A percentile compares a stretch with the other conserved stretches of the same genome.
These are phyloP conservation scores for Allantophomopsis lycopodina DNA, from an alignment of 2,329 filamentous ascomycete genomes.

Conservation along the genomic window DNA sequence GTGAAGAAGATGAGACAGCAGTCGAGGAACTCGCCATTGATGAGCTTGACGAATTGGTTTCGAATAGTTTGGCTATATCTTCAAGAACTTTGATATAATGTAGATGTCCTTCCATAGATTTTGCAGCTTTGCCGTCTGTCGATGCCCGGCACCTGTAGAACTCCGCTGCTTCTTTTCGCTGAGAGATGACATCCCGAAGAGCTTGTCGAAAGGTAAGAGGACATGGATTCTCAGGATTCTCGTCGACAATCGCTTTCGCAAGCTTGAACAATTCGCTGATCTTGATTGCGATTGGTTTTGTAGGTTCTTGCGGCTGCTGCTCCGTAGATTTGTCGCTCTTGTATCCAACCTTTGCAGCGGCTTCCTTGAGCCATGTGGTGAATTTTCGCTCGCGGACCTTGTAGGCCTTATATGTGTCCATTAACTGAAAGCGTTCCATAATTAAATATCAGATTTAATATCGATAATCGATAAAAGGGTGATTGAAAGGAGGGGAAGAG, in stretches of 20 bases:
- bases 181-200: slow-evolving; percentile 3
- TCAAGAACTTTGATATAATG: slow-evolving; percentile 2
- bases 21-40: too few species aligned
- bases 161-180: slow-evolving; percentile 1
- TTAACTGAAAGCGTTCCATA: not conserved
- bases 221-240: not conserved
- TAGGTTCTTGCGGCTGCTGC: not conserved
- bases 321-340: not conserved
- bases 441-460: too few species aligned
- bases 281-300: not conserved
- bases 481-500: too few species aligned
- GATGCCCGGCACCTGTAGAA: slow-evolving; percentile 1
- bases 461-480: too few species aligned
- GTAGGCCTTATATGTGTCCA: slow-evolving; percentile 7
- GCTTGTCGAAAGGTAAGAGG: slow-evolving; percentile 2
- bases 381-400: slow-evolving; percentile 5
- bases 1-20: not conserved
- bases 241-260: slow-evolving; percentile 1
- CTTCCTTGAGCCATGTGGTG: slow-evolving; percentile 5
- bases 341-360: slow-evolving; percentile 2
- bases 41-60: too few species aligned
- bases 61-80: not conserved
- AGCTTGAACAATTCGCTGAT: slow-evolving; percentile 1
- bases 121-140: not conserved
- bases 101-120: not conserved